Percentiles rank a stretch among this genome's conserved stretches.
phyloP scores from a whole-genome alignment of 306 rosid genomes.

The Malus orientalis region DNA sequence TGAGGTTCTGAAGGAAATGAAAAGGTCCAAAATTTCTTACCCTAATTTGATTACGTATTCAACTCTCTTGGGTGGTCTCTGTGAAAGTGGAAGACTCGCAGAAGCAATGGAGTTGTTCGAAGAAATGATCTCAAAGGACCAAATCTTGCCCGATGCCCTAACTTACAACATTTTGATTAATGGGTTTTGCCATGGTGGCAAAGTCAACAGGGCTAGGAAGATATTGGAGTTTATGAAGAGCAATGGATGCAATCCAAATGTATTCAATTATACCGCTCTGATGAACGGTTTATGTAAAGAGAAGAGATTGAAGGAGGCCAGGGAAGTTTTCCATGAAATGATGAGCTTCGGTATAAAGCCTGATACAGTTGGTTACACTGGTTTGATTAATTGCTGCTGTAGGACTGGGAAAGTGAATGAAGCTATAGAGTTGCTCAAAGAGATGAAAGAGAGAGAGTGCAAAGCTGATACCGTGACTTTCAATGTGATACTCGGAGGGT shows the following conservation, averaged over 20 bases:
- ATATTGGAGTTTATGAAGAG: conserved; percentile 65
- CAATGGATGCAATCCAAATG: conserved; percentile 71
- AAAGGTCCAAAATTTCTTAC: conserved; percentile 37
- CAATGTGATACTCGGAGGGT: conserved; percentile 71
- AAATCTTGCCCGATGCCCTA: conserved; percentile 59
- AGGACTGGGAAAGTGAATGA: conserved; percentile 46
- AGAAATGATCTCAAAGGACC: conserved; percentile 62
- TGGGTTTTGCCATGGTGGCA: conserved; percentile 64
- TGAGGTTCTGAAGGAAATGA: conserved; percentile 71
- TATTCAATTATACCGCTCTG: conserved; percentile 59
- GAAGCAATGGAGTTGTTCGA: conserved; percentile 82
- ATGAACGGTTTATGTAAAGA: conserved; percentile 60
- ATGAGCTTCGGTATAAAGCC: conserved; percentile 48
- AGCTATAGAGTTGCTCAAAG: conserved; percentile 55
- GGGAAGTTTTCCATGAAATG: conserved; percentile 50
- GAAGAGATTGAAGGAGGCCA: conserved; percentile 53
- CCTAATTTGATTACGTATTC: conserved; percentile 80
- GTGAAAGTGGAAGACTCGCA: conserved; percentile 55
- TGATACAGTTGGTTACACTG: conserved; percentile 61
- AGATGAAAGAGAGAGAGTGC: conserved; percentile 57
- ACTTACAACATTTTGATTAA: conserved; percentile 66
- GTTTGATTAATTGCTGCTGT: conserved; percentile 57
- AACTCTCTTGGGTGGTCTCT: conserved; percentile 71
- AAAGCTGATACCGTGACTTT: conserved; percentile 60
- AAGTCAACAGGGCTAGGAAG: conserved; percentile 56